phyloP scores from a whole-genome alignment of 2,329 filamentous ascomycete species.

The Exophiala bonariae region DNA sequence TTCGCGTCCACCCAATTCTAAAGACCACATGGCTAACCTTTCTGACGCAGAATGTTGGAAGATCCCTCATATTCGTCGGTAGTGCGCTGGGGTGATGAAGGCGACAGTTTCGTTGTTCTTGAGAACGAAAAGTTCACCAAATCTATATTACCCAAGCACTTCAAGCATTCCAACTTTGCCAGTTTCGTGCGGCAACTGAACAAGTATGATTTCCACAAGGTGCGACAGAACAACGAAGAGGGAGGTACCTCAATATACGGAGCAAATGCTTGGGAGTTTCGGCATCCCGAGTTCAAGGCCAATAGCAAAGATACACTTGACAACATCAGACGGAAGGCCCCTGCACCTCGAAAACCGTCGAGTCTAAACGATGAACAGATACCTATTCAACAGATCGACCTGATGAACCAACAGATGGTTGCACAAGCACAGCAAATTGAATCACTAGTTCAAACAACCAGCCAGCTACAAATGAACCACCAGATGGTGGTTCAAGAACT shows the following conservation, averaged over 20 bases:
- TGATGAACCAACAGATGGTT: conserved; percentile 82
- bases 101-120: conserved; percentile 93
- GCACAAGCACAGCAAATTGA: conserved; percentile 93
- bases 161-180: conserved; percentile 98
- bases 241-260: conserved; percentile 80
- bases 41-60: conserved; percentile 77
- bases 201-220: conserved; percentile 99
- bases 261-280: conserved; percentile 89
- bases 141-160: conserved; percentile 93
- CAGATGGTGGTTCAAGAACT: conserved; percentile 65
- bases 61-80: conserved; percentile 90
- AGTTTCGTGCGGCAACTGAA: conserved; percentile 95
- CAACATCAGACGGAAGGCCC: conserved; percentile 93
- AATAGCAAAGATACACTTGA: conserved; percentile 96
- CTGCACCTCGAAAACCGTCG: conserved; percentile 75
- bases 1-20: conserved; percentile 6
- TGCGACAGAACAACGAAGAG: conserved; percentile 86
- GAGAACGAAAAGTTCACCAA: conserved; percentile 99
- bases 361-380: conserved; percentile 71
- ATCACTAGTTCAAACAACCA: conserved; percentile 78
- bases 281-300: conserved; percentile 91
- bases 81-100: conserved; percentile 92
- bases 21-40: conserved; percentile 10
- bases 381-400: conserved; percentile 82
- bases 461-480: conserved; percentile 70